Evolutionary conservation across 495 filamentous ascomycete genomes (phyloP).

Genomic region (Amniculicola lignicola): DNA sequence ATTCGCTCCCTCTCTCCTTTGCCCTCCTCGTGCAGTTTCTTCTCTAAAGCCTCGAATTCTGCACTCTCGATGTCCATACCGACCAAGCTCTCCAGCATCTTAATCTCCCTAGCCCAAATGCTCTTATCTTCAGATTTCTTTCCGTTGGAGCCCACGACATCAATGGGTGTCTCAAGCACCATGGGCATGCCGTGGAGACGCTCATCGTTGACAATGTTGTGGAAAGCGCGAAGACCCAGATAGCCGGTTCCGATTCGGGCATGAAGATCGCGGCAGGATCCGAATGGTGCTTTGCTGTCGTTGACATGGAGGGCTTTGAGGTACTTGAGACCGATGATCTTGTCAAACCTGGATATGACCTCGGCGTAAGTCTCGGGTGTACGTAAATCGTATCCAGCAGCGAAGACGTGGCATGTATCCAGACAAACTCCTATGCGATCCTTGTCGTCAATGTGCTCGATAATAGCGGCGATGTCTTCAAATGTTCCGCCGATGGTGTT

Average conservation of each 20-base stretch:
- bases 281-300: constrained; percentile 84
- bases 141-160: constrained; percentile 58
- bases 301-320: constrained; percentile 87
- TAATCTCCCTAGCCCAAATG: constrained; percentile 45
- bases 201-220: constrained; percentile 81
- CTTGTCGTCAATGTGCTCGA: constrained; percentile 74
- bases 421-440: constrained; percentile 89
- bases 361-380: constrained; percentile 66
- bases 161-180: constrained; percentile 92
- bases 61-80: constrained; percentile 70
- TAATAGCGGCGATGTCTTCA: constrained; percentile 80
- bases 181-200: constrained; percentile 78
- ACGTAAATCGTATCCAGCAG: constrained; percentile 87
- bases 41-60: constrained; percentile 64
- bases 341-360: constrained; percentile 72
- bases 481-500: constrained; percentile 85
- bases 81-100: constrained; percentile 78
- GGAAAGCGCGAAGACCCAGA: constrained; percentile 82
- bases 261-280: constrained; percentile 77
- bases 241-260: constrained; percentile 94
- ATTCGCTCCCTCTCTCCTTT: constrained; percentile 66
- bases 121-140: constrained; percentile 70
- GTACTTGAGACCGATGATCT: constrained; percentile 73
- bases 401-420: constrained; percentile 94
- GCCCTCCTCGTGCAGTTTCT: constrained; percentile 64